Base-by-base conservation (phyloP, 148 eudicot species). In the Rhododendron griersonianum region DNA sequence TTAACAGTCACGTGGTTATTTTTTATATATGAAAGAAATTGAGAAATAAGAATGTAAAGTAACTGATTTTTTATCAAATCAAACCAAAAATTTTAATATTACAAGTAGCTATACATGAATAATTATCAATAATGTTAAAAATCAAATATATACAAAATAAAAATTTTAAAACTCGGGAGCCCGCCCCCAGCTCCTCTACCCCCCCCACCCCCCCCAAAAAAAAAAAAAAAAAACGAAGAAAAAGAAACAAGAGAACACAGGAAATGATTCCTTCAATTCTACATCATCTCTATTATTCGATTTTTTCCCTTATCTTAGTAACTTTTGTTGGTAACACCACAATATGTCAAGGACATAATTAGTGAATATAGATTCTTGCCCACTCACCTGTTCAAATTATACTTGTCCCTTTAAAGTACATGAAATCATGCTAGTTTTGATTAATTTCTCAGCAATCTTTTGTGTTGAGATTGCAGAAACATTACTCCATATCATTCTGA, bases 271-370 rank as follows among this genome's bases (percentile, higher is more conserved):
- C 18, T 78, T 78, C 81, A 47, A 78, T 11, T 78, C 8, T 21
- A 78, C 37, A 78, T 47, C 55, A 45, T 78, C 50, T 44, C n/a
- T 3, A 28, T 30, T 11, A 69, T 4, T 78, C 15, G 16, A 77
- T 77, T 19, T 25, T 75, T 39, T 39, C 37, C 79, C 79, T 19
- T 35, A 75, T 23, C 47, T 74, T 74, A 74, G 41, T 14, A 74
- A 45, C 78, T 74, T 74, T 74, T 74, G 78, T 33, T 74, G 45
- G 44, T 76, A 41, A 37, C 80, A 77, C 18, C 28, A 44, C 25
- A 23, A 47, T 78, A 78, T 23, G 55, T 45, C 81, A 78, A 78
- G 55, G 57, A 47, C 81, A n/a, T 78, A 78, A 78, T 78, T 45
- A 45, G 16, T 44, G 30, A 44, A 19, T 4, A 47, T 45, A 6